A percentile compares a stretch with the other conserved stretches of the same genome.
Evolutionary conservation across 1,284 basidiomycete genomes (phyloP).

Genomic region (Heterobasidion irregulare): DNA sequence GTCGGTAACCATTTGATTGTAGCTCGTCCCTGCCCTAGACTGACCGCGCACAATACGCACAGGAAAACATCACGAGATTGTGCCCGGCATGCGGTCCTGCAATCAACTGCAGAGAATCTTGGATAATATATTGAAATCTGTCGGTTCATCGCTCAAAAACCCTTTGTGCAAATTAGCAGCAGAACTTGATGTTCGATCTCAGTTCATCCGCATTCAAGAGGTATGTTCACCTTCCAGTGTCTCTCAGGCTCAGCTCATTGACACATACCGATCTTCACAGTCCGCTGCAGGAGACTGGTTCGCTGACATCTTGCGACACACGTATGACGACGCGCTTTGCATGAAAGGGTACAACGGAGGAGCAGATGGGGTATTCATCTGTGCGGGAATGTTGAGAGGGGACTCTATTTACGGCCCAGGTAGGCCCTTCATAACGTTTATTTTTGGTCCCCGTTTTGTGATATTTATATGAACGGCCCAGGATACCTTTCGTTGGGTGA

Average conservation of each 20-base stretch:
- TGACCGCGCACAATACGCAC: neutral
- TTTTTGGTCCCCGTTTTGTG: neutral
- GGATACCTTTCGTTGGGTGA: slow-evolving; percentile 77
- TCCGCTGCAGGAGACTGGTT: slow-evolving; percentile 85
- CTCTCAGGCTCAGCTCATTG: neutral
- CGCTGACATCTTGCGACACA: slow-evolving; percentile 78
- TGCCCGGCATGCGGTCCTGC: slow-evolving; percentile 55
- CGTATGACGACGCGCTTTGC: slow-evolving; percentile 75
- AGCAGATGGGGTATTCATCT: slow-evolving; percentile 75
- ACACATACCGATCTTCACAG: slow-evolving; percentile 26
- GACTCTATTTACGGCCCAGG: slow-evolving; percentile 83
- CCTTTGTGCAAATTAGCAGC: slow-evolving; percentile 68
- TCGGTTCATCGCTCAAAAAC: slow-evolving; percentile 62
- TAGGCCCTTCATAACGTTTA: slow-evolving; percentile 15
- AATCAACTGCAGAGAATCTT: slow-evolving; percentile 53
- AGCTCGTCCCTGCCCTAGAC: too few relatives aligned
- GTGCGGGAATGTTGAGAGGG: slow-evolving; percentile 82
- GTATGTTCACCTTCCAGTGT: slow-evolving; percentile 22
- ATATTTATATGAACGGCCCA: slow-evolving; percentile 15
- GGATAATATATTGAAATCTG: slow-evolving; percentile 59
- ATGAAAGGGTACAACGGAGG: slow-evolving; percentile 48
- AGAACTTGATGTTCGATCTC: slow-evolving; percentile 70
- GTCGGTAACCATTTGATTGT: slow-evolving; percentile 23
- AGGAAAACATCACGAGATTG: slow-evolving; percentile 61
- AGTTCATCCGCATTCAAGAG: slow-evolving; percentile 65